Evolutionary conservation across 2,329 filamentous ascomycete genomes (phyloP).

Genomic region (Talaromyces sp.): DNA sequence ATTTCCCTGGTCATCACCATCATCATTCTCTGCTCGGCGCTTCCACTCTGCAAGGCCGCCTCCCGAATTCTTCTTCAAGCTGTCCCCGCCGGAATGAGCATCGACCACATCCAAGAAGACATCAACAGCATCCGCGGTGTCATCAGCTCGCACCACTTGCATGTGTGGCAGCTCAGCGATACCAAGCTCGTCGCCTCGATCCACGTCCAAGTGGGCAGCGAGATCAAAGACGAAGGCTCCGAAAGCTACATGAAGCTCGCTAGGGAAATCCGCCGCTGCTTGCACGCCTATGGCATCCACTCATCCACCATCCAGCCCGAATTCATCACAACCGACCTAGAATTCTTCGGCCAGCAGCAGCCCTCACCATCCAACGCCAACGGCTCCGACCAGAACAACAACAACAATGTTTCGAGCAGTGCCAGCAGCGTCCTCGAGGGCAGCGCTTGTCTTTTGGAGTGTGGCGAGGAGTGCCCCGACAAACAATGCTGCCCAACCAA

Average conservation of each 20-base stretch:
- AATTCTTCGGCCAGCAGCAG: conserved; percentile 16
- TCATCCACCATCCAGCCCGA: conserved; percentile 97
- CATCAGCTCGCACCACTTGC: conserved; percentile 86
- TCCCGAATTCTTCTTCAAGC: conserved; percentile 86
- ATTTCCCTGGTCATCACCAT: conserved; percentile 93
- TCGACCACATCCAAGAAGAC: conserved; percentile 88
- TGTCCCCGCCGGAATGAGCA: conserved; percentile 79
- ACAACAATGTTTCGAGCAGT: conserved; percentile 20
- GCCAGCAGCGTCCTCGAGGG: conserved; percentile 33
- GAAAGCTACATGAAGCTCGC: conserved; percentile 87
- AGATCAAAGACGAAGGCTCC: conserved; percentile 73
- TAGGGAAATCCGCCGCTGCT: conserved; percentile 72
- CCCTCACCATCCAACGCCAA: conserved; percentile 17
- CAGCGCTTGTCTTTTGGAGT: conserved; percentile 42
- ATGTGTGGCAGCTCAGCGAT: conserved; percentile 96
- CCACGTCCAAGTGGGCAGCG: conserved; percentile 87
- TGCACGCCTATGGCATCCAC: conserved; percentile 95
- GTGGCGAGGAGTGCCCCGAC: conserved; percentile 40
- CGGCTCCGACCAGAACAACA: neutral
- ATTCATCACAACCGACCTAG: conserved; percentile 44
- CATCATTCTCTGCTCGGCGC: conserved; percentile 54
- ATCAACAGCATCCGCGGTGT: conserved; percentile 81
- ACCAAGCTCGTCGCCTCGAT: conserved; percentile 90
- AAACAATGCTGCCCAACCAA: conserved; percentile 38
- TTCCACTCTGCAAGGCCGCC: conserved; percentile 48